phyloP scores from a whole-genome alignment of 495 filamentous ascomycete species.

The Pseudomonodictys pantanalensis region DNA sequence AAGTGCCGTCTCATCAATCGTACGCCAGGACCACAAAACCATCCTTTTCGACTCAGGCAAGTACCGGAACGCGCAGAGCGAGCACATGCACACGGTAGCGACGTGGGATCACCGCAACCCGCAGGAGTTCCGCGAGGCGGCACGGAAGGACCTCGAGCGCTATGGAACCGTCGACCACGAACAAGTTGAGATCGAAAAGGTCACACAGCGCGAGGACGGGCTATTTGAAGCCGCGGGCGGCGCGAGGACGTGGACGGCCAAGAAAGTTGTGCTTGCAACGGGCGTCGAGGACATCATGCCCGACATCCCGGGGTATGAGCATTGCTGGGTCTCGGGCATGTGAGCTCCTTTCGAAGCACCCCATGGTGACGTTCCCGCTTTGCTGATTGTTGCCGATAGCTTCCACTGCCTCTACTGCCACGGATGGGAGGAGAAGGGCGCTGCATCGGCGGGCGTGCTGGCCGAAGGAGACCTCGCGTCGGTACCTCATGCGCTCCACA shows the following conservation, averaged over 20 bases:
- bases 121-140: constrained; percentile 14
- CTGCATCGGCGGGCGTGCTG: neutral
- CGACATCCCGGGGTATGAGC: constrained; percentile 18
- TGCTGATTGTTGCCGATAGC: neutral
- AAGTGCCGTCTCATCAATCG: constrained; percentile 46
- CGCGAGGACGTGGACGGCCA: constrained; percentile 10
- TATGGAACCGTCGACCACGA: constrained; percentile 46
- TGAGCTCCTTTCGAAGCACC: neutral
- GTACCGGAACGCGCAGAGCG: constrained; percentile 49
- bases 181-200: constrained; percentile 31
- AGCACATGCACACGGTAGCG: constrained; percentile 53
- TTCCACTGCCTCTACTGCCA: constrained; percentile 21
- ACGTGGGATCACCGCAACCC: constrained; percentile 45
- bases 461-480: neutral
- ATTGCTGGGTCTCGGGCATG: constrained; percentile 18
- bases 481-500: neutral
- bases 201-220: constrained; percentile 42
- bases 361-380: neutral
- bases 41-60: constrained; percentile 50
- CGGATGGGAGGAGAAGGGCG: neutral
- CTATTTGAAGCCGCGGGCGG: constrained; percentile 17
- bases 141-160: constrained; percentile 41
- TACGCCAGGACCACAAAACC: constrained; percentile 48
- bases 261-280: constrained; percentile 27
- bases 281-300: constrained; percentile 23